Evolutionary conservation across 192 early-diverging fungal genomes (phyloP), one percentile per base, ranked within the genome.

Genomic region (Rhizoclosmatium sp.): DNA sequence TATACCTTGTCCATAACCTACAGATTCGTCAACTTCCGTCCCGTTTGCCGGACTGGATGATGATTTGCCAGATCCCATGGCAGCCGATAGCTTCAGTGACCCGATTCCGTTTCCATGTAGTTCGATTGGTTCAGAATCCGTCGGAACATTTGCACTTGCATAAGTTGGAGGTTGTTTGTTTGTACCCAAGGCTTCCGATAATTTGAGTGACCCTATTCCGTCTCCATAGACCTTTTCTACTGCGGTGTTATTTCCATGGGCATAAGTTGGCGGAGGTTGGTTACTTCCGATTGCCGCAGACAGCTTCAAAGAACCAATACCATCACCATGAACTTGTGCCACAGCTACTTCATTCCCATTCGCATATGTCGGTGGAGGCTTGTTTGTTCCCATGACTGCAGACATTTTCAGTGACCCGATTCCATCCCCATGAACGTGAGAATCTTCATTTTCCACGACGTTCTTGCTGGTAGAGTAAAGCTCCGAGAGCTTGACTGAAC

Each of bases 341-440:
- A 62, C 60, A 21, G 60, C 66, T 31, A 31, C 31, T 31, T 31
- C 31, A 31, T 31, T 31, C 42, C 23, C 45, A 0, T 2, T 41
- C 39, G 40, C 42, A 47, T n/a, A 47, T 47, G 66, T 47, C 23
- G 12, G n/a, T 12, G 47, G 3, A 16, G n/a, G 41, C 12, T 47
- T 42, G 40, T 23, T 47, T 7, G 16, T 19, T 10, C 4, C 5
- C 66, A 68, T 42, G 2, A 44, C 19, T 46, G 40, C 42, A 16
- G 66, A 68, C 66, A 68, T 16, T 16, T 41, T 19, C 41, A 68
- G 45, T 12, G 66, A 68, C 66, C 66, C 66, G 66, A 31, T 23
- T 2, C 14, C 14, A 47, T 42, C 40, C 41, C 66, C 66, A 44
- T 47, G 66, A 10, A 68, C 31, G n/a, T n/a, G n/a, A n/a, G n/a